Base-by-base conservation (phyloP, 2,329 filamentous ascomycete genomes). In the Cryphonectria carpinicola region DNA sequence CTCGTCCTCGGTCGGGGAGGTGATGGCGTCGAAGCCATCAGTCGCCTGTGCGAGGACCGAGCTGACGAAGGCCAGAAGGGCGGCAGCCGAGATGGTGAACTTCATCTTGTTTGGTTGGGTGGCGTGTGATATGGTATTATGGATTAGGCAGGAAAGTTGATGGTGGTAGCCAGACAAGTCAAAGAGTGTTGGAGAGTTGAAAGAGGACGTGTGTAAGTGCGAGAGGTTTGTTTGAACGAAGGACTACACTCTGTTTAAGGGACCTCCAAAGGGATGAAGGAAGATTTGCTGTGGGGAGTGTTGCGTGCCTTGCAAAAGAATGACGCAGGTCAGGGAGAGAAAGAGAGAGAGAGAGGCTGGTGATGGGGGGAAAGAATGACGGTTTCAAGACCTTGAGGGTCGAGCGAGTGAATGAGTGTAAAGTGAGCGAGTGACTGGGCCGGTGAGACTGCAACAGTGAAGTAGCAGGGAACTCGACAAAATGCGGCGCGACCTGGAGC, bases 11-110 rank as follows among this genome's bases (percentile, higher is more conserved):
- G 76, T 74, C 71, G 89, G 89, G 71, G 80, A 80, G 75, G 77
- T 82, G 78, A 91, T 81, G 76, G 83, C 79, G 78, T 89, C 83
- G 80, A 90, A 91, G 76, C 84, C 84, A n/a, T 80, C 70, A 65
- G 84, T 86, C 14, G 63, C 63, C 80, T 88, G 86, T 8, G 87
- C 88, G 71, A 87, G 73, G 74, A 79, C 84, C 73, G 84, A 78
- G 80, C 82, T 81, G 76, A 83, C 83, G 74, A 86, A 82, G 77
- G 86, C 87, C 81, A 89, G 75, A 74, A 86, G 74, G 77, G 87
- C 80, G 72, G 84, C 80, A 76, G 82, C 78, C 75, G 84, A 79
- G 74, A 83, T 73, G 74, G 82, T 79, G 82, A 85, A 88, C 77
- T 83, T 85, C 87, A 90, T 89, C 72, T 85, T 89, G 84, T 77